Evolutionary conservation across 768 basidiomycete species (phyloP).

Genomic region (Flagelloscypha sp.): DNA sequence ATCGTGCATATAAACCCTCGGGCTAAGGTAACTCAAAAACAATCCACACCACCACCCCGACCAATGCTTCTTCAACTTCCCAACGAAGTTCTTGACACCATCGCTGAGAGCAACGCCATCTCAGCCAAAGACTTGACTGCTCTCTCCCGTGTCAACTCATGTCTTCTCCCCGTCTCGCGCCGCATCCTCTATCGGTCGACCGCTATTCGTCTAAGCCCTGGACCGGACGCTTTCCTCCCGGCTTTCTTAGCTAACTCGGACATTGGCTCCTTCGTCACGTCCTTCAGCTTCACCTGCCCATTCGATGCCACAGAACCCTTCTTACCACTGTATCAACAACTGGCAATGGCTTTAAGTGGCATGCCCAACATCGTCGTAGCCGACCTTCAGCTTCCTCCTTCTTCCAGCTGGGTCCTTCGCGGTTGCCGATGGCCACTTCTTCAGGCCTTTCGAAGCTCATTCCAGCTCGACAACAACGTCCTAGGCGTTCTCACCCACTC

Average conservation of each 20-base stretch:
- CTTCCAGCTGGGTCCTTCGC: constrained; percentile 47
- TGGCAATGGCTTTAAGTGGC: constrained; percentile 44
- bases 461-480: constrained; percentile 52
- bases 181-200: constrained; percentile 59
- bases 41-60: not conserved
- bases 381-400: constrained; percentile 39
- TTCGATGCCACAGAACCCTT: constrained; percentile 29
- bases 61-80: constrained; percentile 31
- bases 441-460: constrained; percentile 47
- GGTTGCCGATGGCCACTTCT: constrained; percentile 22
- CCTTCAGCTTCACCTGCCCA: constrained; percentile 48
- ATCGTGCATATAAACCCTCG: not conserved
- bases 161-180: constrained; percentile 42
- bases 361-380: constrained; percentile 59
- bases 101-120: constrained; percentile 27
- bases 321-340: constrained; percentile 37
- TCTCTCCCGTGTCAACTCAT: constrained; percentile 35
- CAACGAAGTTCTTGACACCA: constrained; percentile 50
- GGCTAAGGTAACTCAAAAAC: not conserved
- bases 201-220: constrained; percentile 37
- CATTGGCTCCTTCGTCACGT: constrained; percentile 54
- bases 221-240: constrained; percentile 37
- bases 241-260: constrained; percentile 51
- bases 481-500: constrained; percentile 50
- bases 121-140: constrained; percentile 35